Evolutionary conservation across 2,329 filamentous ascomycete species (phyloP), one percentile per base, ranked within the genome.

Genomic region (Hypoxylon sp.): DNA sequence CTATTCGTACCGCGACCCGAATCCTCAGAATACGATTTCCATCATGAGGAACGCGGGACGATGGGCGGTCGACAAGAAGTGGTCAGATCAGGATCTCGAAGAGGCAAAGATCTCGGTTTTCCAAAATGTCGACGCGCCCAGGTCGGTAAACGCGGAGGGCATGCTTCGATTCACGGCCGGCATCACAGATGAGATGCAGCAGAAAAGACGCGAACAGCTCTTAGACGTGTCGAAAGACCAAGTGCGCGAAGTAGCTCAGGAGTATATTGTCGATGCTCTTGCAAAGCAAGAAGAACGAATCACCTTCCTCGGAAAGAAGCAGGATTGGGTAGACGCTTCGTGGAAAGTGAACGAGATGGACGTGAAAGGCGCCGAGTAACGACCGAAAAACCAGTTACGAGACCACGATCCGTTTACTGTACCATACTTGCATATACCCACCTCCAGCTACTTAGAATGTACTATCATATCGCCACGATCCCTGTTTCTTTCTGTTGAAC

Each of bases 51-150:
- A 89, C 54, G 90, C 92, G 1, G 95, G 94, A 1, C 79, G 83
- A 20, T 97, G 92, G 87, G 95, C 93, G 0, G 82, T 87, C 9
- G 88, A 96, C 65, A 89, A 89, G 68, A 75, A 86, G 54, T 98
- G 92, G 92, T 87, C 86, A 1, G 86, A 89, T 20, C 86, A 88
- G 31, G 93, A 99, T 71, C 81, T 99, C 2, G 94, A 98, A 70
- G 95, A 99, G 74, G 95, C 95, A 62, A 99, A 99, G 78, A 85
- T 99, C 33, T 92, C 90, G 23, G 89, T 97, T 10, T 99, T 99
- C 81, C 93, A 99, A 75, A 82, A 85, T 29, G 85, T 97, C 8
- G 95, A 99, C 74, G 94, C 94, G 9, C 95, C 95, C 0, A 83
- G 88, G 67, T 89, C 90, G 33, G 92, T 98, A 18, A 95, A 90